phyloP scores from a whole-genome alignment of 371 early-diverging fungal species.

The Mucor indicus region DNA sequence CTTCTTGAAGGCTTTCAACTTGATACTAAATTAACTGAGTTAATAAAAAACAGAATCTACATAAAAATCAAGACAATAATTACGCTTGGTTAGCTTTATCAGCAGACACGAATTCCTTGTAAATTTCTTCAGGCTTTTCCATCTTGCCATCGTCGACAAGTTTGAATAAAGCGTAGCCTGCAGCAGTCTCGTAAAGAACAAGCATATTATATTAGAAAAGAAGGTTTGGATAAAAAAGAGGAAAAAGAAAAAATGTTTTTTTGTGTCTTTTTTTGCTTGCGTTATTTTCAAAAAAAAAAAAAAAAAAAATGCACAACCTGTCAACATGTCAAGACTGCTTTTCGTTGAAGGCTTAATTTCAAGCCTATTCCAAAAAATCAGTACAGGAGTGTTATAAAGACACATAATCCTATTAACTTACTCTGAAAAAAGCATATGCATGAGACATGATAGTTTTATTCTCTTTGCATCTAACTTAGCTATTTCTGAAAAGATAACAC shows the following conservation, averaged over 20 bases:
- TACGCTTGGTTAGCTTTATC: slow-evolving; percentile 79
- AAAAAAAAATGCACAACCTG: neutral
- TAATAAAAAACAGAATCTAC: slow-evolving; percentile 1
- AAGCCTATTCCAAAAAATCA: too few species aligned
- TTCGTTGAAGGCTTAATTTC: too few species aligned
- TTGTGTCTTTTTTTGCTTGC: neutral
- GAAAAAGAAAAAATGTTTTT: too few species aligned
- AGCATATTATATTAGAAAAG: slow-evolving; percentile 52
- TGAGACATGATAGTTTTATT: too few species aligned
- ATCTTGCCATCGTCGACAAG: slow-evolving; percentile 80
- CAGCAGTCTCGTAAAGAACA: slow-evolving; percentile 84
- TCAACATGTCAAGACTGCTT: neutral
- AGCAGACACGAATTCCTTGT: slow-evolving; percentile 75
- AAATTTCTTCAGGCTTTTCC: slow-evolving; percentile 69
- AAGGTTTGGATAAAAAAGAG: slow-evolving; percentile 7
- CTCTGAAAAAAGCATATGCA: too few species aligned
- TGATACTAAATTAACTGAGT: slow-evolving; percentile 54
- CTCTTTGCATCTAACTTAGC: too few species aligned
- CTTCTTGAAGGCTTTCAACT: slow-evolving; percentile 93
- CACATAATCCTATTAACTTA: too few species aligned
- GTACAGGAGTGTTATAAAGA: too few species aligned
- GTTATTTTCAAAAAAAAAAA: neutral
- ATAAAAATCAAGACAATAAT: slow-evolving; percentile 13
- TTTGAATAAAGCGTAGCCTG: slow-evolving; percentile 89
- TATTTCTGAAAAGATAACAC: too few species aligned